Evolutionary conservation across 2,329 filamentous ascomycete species (phyloP).

Genomic region (Myotisia sp.): DNA sequence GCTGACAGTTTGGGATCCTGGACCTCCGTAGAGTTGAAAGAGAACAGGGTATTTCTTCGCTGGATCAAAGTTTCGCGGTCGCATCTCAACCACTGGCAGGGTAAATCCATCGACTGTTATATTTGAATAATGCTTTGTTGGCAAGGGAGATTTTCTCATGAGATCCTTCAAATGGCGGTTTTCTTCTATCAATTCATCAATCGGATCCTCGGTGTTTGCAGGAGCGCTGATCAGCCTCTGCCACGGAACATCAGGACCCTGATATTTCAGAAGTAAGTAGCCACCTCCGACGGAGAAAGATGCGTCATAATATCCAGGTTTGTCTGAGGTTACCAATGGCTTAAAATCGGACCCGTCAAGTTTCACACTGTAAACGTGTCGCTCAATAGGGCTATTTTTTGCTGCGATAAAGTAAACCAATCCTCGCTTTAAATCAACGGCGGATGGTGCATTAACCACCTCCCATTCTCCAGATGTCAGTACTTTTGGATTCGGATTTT

Average conservation of each 20-base stretch:
- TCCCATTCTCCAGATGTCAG: conserved; percentile 88
- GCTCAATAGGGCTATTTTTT: conserved; percentile 73
- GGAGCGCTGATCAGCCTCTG: conserved; percentile 82
- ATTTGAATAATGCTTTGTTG: conserved; percentile 67
- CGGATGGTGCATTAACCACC: conserved; percentile 70
- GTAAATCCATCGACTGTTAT: conserved; percentile 69
- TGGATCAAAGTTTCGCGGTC: conserved; percentile 73
- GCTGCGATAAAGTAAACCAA: conserved; percentile 83
- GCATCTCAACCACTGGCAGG: conserved; percentile 63
- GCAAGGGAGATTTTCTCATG: conserved; percentile 64
- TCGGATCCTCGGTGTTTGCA: conserved; percentile 44
- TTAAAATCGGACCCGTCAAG: conserved; percentile 62
- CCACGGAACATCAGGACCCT: conserved; percentile 74
- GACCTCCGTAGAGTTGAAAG: conserved; percentile 89
- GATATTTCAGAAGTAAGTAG: conserved; percentile 71
- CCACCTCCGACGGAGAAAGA: conserved; percentile 74
- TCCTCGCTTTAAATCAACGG: conserved; percentile 70
- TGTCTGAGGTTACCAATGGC: conserved; percentile 57
- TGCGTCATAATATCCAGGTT: conserved; percentile 63
- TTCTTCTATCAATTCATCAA: conserved; percentile 60
- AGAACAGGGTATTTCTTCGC: conserved; percentile 83
- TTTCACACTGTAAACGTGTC: conserved; percentile 81
- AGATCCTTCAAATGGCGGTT: conserved; percentile 57
- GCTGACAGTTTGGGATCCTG: conserved; percentile 76
- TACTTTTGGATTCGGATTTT: conserved; percentile 66